Evolutionary conservation across 306 rosid species (phyloP).

Genomic region (Pterocarpus santalinus): DNA sequence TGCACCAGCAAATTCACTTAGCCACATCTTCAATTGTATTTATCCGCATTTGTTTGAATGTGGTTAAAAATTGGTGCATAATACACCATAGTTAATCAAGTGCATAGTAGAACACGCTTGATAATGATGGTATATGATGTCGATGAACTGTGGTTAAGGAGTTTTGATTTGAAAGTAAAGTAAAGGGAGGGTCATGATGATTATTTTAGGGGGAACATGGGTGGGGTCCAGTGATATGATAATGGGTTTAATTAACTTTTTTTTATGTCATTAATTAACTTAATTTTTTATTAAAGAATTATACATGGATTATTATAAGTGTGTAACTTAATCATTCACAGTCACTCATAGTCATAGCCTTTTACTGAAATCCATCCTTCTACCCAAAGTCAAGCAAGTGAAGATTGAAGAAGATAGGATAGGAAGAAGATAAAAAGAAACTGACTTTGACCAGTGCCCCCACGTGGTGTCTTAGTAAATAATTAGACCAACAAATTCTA

Average conservation of each 20-base stretch:
- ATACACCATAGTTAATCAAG: no score
- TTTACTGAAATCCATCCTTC: no score
- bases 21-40: no score
- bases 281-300: background rate
- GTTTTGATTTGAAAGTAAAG: conserved; percentile 43
- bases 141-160: conserved; percentile 43
- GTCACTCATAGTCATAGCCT: background rate
- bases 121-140: background rate
- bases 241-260: conserved; percentile 27
- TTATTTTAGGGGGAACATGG: conserved; percentile 22
- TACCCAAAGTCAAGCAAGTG: conserved; percentile 5
- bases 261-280: no score
- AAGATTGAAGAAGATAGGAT: conserved; percentile 12
- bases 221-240: conserved; percentile 37
- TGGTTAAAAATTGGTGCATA: no score
- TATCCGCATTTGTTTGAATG: no score
- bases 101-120: background rate
- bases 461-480: conserved; percentile 47
- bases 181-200: conserved; percentile 34
- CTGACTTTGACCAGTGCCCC: conserved; percentile 40
- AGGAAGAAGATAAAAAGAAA: background rate
- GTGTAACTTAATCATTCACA: conserved; percentile 18
- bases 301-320: background rate
- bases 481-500: conserved; percentile 33
- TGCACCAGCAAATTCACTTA: no score